Evolutionary conservation across 768 basidiomycete species (phyloP), one percentile per base, ranked within the genome.

Genomic region (Suillus brevipes): DNA sequence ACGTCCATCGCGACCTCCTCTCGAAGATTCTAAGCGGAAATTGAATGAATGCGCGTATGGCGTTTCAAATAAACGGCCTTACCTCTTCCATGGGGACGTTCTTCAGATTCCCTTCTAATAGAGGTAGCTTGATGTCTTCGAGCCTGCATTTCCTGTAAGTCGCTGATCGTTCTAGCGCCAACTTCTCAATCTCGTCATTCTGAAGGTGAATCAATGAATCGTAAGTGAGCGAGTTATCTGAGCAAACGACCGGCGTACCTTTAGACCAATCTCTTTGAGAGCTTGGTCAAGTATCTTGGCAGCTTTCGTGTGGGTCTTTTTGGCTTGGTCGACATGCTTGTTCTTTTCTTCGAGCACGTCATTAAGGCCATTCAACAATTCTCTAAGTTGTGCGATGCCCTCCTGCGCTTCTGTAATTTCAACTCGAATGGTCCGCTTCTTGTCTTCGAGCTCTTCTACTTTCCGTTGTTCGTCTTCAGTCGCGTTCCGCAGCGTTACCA

Each of bases 21-120:
- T 6, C 89, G 88, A 25, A 92, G 83, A 70, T 90, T 91, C 93
- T 91, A 66, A 45, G 60, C 62, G 59, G n/a, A 14, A 57, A 50
- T 16, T 12, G 53, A 31, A 49, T 71, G 55, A 73, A 63, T 34
- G 50, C 14, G 12, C 53, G 20, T 43, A 36, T 37, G 25, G 37
- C 6, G 43, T 8, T 50, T 25, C 12, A 23, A 8, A 37, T 40
- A 18, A 31, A 14, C 8, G 6, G 7, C 69, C 80, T 47, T 57
- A 94, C 95, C 87, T 98, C 97, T 73, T 98, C 95, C 87, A 99
- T 92, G 0, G 97, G 92, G 2, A 99, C 93, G 69, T 92, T 86
- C 75, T 87, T 89, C 62, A 99, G 79, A 71, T 87, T 85, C 7
- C 97, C 97, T 62, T 84, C 75, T 16, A 83, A 69, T 14, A 99